Percentiles rank a stretch among this genome's conserved stretches.
These are phyloP conservation scores for Eutypella sp. DNA, from an alignment of 2,329 filamentous ascomycete species.

Conservation along the genomic window DNA sequence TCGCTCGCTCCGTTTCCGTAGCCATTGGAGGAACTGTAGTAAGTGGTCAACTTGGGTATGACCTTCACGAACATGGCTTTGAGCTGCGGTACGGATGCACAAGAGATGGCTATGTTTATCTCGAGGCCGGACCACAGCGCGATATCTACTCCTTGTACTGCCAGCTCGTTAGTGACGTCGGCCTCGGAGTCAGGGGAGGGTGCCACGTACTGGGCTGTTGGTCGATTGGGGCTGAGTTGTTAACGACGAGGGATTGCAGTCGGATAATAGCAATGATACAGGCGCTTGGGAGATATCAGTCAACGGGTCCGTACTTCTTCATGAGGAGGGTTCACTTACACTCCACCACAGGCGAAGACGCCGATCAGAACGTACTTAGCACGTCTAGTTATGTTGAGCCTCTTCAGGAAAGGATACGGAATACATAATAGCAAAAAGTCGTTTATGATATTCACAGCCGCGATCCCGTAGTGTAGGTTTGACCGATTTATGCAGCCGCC, in stretches of 20 bases:
- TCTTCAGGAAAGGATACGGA: conserved; percentile 27
- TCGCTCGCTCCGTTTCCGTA: conserved; percentile 2
- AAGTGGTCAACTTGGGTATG: conserved; percentile 15
- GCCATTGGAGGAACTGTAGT: conserved; percentile 5
- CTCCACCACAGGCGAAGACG: conserved; percentile 33
- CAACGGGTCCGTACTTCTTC: not conserved
- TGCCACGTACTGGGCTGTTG: conserved; percentile 7
- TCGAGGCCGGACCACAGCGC: conserved; percentile 27
- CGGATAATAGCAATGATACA: conserved; percentile 21
- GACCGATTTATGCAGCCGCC: conserved; percentile 21
- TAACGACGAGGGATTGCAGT: conserved; percentile 13
- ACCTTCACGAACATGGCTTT: conserved; percentile 26
- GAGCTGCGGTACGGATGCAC: conserved; percentile 28
- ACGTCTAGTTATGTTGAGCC: conserved; percentile 29
- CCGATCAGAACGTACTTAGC: conserved; percentile 37
- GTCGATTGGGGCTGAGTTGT: conserved; percentile 7
- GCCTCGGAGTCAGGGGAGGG: not conserved
- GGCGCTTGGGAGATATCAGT: conserved; percentile 6
- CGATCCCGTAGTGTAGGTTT: conserved; percentile 21
- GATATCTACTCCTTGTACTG: conserved; percentile 4
- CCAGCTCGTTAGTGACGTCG: not conserved
- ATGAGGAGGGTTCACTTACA: conserved; percentile 20
- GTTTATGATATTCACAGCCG: conserved; percentile 27
- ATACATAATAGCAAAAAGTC: conserved; percentile 24
- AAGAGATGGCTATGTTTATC: conserved; percentile 30